phyloP scores from a whole-genome alignment of 345 rosid genomes.

The Dipteronia dyeriana region DNA sequence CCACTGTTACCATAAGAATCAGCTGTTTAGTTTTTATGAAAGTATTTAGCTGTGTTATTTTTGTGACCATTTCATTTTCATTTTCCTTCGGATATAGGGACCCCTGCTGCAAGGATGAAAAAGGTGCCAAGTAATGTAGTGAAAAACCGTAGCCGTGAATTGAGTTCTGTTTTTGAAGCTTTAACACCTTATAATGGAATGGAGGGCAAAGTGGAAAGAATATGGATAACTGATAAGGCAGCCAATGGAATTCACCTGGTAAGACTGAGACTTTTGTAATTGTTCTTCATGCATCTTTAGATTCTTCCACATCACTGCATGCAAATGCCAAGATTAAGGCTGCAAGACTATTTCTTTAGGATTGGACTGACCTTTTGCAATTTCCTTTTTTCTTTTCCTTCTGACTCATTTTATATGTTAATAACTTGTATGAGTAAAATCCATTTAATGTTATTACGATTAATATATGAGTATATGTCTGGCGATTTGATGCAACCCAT shows the following conservation, averaged over 20 bases:
- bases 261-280: conserved; percentile 26
- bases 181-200: conserved; percentile 79
- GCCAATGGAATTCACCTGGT: conserved; percentile 89
- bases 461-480: neutral
- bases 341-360: neutral
- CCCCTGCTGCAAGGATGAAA: conserved; percentile 98
- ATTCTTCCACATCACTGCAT: neutral
- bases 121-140: conserved; percentile 79
- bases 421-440: neutral
- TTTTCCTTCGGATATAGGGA: conserved; percentile 50
- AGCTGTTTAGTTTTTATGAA: neutral
- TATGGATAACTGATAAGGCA: conserved; percentile 94
- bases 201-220: conserved; percentile 84
- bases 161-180: conserved; percentile 85
- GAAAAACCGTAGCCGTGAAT: conserved; percentile 89
- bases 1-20: neutral
- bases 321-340: neutral
- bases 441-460: neutral
- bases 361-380: neutral
- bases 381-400: neutral
- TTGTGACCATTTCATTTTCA: neutral
- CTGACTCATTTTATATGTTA: neutral
- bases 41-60: neutral
- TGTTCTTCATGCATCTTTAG: neutral
- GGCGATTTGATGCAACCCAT: neutral